Evolutionary conservation across 139 green algal genomes (phyloP), one percentile per base, ranked within the genome.

Genomic region (Coccomyxa sp.): DNA sequence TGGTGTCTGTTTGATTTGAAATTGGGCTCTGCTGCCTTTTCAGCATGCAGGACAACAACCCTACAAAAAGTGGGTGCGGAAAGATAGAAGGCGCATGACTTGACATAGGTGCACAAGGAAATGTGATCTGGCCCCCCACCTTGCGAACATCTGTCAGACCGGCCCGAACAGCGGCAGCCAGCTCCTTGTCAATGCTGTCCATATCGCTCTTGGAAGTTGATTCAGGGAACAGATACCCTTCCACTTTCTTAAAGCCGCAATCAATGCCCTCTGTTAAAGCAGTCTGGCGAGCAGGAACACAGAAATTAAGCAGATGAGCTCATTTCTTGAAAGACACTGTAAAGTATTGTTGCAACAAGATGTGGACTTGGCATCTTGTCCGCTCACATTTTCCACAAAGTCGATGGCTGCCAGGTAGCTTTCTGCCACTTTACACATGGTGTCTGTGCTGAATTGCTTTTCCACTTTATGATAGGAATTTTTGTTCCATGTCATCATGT

Each of bases 401-500:
- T 96, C 88, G 14, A 91, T 86, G 0, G 89, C 83, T 27, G 81
- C 80, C n/a, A 74, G 28, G 63, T 94, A 86, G 58, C 85, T 90
- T 58, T 89, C 74, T 13, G 89, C 91, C 58, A 95, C 85, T 15
- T 88, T 58, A 28, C 58, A 83, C 28, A 82, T 81, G 31, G 88
- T 90, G 30, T 92, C 84, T 12, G 57, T 18, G 66, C 91, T 89
- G 51, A 90, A 91, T 74, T 90, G 89, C 23, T 27, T 63, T 82
- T 91, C 89, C 0, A 89, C 76, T 31, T 79, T 32, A 21, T 83
- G 66, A 79, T 93, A 95, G 76, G 82, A 94, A 84, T 94, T 86
- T 38, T 92, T 87, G 38, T 90, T 84, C 85, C 89, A 93, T 27
- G 79, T 82, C 85, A 91, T 94, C 68, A 94, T 85, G 82, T 94